phyloP scores from a whole-genome alignment of 306 rosid species.

The Geum urbanum region DNA sequence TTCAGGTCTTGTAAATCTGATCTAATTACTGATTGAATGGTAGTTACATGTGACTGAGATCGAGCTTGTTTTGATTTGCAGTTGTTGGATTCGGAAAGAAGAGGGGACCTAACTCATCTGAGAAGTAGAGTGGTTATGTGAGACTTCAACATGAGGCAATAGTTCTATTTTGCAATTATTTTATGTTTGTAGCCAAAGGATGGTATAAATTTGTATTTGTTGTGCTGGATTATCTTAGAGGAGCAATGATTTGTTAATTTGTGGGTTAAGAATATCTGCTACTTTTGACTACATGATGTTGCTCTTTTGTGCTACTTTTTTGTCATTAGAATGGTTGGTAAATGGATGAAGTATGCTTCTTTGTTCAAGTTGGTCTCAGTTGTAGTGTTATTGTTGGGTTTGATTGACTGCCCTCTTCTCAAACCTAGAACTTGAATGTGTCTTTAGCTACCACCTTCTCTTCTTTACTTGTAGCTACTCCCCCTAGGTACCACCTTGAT shows the following conservation, averaged over 20 bases:
- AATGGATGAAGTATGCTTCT: no score
- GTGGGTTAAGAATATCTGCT: neutral
- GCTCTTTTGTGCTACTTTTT: neutral
- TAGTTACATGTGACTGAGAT: neutral
- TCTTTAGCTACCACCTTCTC: no score
- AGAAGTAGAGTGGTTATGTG: slow-evolving; percentile 33
- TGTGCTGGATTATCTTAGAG: neutral
- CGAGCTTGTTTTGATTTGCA: slow-evolving; percentile 12
- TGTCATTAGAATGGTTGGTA: neutral
- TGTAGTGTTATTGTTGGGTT: no score
- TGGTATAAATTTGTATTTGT: neutral
- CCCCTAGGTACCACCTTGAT: no score
- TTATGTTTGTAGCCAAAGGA: neutral
- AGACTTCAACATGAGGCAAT: slow-evolving; percentile 5
- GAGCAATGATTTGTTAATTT: neutral
- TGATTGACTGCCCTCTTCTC: no score
- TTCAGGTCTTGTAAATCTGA: neutral
- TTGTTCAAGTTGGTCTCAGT: no score
- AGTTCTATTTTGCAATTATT: neutral
- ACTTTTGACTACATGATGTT: neutral
- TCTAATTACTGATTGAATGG: neutral
- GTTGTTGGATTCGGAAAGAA: slow-evolving; percentile 58
- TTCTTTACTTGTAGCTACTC: no score
- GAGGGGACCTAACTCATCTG: slow-evolving; percentile 60
- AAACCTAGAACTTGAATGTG: no score